Percentiles rank a stretch among this genome's conserved stretches.
Conservation (phyloP, 2,329 filamentous ascomycete genomes). For the Alternaria hordeiaustralica region DNA sequence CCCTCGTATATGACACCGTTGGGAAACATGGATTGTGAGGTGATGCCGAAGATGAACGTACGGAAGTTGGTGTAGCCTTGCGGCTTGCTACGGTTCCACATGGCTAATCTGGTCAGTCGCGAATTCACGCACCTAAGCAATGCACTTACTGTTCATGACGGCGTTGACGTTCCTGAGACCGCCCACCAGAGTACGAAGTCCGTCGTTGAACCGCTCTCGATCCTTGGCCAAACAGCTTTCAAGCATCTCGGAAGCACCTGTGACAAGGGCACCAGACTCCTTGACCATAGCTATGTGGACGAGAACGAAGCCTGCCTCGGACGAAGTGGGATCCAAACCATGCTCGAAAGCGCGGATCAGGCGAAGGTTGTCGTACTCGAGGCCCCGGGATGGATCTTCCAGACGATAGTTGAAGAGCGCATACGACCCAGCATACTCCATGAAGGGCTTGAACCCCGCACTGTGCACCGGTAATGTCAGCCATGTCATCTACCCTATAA, state of each 20-base stretch:
- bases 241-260: conserved; percentile 72
- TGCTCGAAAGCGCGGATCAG: conserved; percentile 91
- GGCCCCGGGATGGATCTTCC: conserved; percentile 61
- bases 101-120: conserved; percentile 56
- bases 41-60: conserved; percentile 97
- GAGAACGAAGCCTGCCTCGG: conserved; percentile 94
- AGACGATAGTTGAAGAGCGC: conserved; percentile 69
- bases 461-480: conserved; percentile 47
- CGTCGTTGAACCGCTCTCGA: conserved; percentile 67
- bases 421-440: conserved; percentile 77
- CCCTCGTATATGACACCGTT: conserved; percentile 90
- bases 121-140: no score
- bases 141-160: conserved; percentile 73
- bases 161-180: conserved; percentile 74
- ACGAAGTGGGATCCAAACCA: conserved; percentile 83
- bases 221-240: conserved; percentile 54
- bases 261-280: conserved; percentile 79
- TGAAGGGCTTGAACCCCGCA: conserved; percentile 84
- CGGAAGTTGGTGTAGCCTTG: conserved; percentile 86
- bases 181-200: conserved; percentile 57
- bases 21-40: conserved; percentile 91
- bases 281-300: conserved; percentile 96
- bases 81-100: conserved; percentile 91
- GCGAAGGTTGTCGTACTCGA: conserved; percentile 70
- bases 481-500: not conserved